Evolutionary conservation across 768 basidiomycete species (phyloP), one percentile per base, ranked within the genome.

Genomic region (Tephrocybe rancida): DNA sequence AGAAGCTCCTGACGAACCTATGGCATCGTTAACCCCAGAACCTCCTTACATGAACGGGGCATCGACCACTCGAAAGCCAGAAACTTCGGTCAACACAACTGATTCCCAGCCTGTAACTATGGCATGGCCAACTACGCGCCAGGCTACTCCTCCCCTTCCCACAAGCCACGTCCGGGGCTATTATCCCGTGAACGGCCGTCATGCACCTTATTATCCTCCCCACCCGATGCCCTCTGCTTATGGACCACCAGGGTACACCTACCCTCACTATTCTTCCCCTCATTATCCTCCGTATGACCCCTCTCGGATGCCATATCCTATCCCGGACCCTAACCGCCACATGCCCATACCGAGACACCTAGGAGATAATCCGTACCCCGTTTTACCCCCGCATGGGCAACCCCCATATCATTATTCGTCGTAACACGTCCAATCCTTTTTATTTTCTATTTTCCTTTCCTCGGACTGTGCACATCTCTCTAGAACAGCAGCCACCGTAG

Each of bases 301-400:
- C 27, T 44, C 52, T n/a, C 49, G 50, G n/a, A 32, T 48, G 14
- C 52, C 54, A 10, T 57, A 60, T 47, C 21, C 54, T 1, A 47
- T 48, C 14, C 37, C 48, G 2, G 56, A 58, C 37, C 38, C 49
- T 16, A 46, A 32, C 29, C 54, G 21, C 25, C 49, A 27, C 21
- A 52, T 55, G 18, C 53, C 27, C 7, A 51, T 42, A 34, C 44
- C 55, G 26, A 56, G 49, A 22, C 56, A 43, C 30, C 32, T 48
- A 22, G 46, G 54, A 34, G 61, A 60, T 27, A 61, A 57, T 49
- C 48, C 57, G 7, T 64, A 63, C 50, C 60, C 65, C n/a, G 41
- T 59, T 44, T 14, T 64, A 32, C 43, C 58, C 2, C 52, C 27
- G 25, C 45, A 51, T 29, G 57, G 58, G 14, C 53, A 48, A 27